Evolutionary conservation across 1,139 yeast species (phyloP).

Genomic region (Dujonia santamariae): DNA sequence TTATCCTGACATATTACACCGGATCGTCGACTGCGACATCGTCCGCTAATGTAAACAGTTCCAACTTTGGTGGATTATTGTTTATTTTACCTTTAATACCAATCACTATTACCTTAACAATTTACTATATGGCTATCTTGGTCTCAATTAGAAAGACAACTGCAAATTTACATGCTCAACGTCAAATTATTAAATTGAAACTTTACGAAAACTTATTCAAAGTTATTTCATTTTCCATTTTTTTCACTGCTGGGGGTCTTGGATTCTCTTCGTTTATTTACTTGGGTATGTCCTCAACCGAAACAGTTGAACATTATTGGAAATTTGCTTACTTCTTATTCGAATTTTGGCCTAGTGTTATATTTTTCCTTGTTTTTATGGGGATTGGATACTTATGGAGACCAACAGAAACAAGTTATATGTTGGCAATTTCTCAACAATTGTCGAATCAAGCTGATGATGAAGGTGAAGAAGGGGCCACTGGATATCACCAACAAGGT

Average conservation of each 20-base stretch:
- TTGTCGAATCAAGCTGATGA: slow-evolving; percentile 64
- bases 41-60: slow-evolving; percentile 5
- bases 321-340: slow-evolving; percentile 82
- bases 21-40: slow-evolving; percentile 32
- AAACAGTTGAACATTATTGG: slow-evolving; percentile 87
- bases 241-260: slow-evolving; percentile 53
- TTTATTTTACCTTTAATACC: slow-evolving; percentile 58
- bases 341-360: slow-evolving; percentile 94
- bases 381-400: slow-evolving; percentile 93
- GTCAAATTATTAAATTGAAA: slow-evolving; percentile 85
- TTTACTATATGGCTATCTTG: slow-evolving; percentile 74
- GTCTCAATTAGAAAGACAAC: slow-evolving; percentile 74
- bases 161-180: slow-evolving; percentile 70
- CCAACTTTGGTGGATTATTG: slow-evolving; percentile 17
- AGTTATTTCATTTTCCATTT: slow-evolving; percentile 65
- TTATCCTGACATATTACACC: slow-evolving; percentile 61
- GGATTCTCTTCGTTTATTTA: slow-evolving; percentile 68
- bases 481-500: slow-evolving; percentile 33
- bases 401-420: slow-evolving; percentile 92
- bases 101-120: slow-evolving; percentile 63
- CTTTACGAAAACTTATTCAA: slow-evolving; percentile 81
- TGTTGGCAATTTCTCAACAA: slow-evolving; percentile 94
- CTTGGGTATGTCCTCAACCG: slow-evolving; percentile 70
- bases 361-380: slow-evolving; percentile 80
- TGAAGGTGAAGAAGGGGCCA: slow-evolving; percentile 39